Conservation (phyloP, 805 yeast species). For the Ogataea henricii region DNA sequence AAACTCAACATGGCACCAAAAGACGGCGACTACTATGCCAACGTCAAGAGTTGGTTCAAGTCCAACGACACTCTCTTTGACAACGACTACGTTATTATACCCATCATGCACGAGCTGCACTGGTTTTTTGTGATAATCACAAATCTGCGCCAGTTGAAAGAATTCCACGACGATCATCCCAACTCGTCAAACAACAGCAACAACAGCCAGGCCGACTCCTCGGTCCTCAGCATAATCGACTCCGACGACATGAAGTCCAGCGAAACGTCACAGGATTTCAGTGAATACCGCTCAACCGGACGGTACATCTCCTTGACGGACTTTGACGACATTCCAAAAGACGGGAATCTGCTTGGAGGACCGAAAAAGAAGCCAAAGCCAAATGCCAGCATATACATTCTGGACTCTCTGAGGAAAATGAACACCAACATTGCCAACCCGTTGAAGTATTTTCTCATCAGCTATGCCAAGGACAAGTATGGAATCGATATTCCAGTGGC, state of each 20-base stretch:
- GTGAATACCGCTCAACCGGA: background rate
- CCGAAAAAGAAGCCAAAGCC: conserved; percentile 10
- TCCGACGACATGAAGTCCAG: background rate
- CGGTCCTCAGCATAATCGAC: background rate
- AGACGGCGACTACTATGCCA: conserved; percentile 48
- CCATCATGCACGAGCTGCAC: conserved; percentile 78
- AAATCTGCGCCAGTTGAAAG: conserved; percentile 43
- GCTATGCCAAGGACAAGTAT: conserved; percentile 69
- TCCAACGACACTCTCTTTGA: conserved; percentile 58
- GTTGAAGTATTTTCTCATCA: conserved; percentile 58
- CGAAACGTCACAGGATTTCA: background rate
- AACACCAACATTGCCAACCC: conserved; percentile 56
- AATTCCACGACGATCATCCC: conserved; percentile 3
- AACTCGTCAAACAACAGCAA: background rate
- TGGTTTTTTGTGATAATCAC: conserved; percentile 85
- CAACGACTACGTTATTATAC: conserved; percentile 67
- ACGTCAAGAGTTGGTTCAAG: conserved; percentile 77
- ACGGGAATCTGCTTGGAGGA: conserved; percentile 12
- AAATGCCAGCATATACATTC: conserved; percentile 51
- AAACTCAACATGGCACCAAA: conserved; percentile 45
- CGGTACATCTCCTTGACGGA: background rate
- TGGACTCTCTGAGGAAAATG: conserved; percentile 74
- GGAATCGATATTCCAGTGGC: conserved; percentile 45
- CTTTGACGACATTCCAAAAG: conserved; percentile 8
- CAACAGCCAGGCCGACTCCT: background rate